Evolutionary conservation across 176 grass and related monocot genomes (phyloP), one percentile per base, ranked within the genome.

Genomic region (Saccharum officinarum): DNA sequence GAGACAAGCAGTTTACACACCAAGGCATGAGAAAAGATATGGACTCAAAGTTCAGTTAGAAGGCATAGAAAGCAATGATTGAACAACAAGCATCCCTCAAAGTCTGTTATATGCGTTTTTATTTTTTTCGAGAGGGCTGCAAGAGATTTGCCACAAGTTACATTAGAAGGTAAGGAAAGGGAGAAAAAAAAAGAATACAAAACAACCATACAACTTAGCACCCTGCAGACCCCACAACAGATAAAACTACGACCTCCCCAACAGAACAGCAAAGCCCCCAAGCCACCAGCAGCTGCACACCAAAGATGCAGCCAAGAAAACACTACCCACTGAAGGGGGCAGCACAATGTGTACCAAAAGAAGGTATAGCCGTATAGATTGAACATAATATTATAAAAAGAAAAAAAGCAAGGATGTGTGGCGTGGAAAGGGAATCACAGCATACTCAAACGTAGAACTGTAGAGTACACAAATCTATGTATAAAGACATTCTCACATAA

Each of bases 401-500:
- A 4, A 17, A 17, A 22, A 85, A 85, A 54, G 4, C 8, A 78
- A 55, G 34, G 73, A 37, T 65, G 73, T 42, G 11, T 71, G 45
- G 18, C 8, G 34, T 45, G 18, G 65, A 42, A 85, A 86, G 13
- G 76, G 10, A 64, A 74, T 37, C 16, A 67, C n/a, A 77, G 63
- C 8, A 85, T 86, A 33, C 11, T 41, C 30, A 65, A 73, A 55
- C 8, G 1, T 55, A 69, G 30, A 84, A 12, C 63, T 49, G 3
- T 55, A 40, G 38, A 78, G 7, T 80, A 85, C 54, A 71, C 6
- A 75, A 34, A 85, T 80, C 30, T 40, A 69, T 69, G 80, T 77
- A 80, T 59, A 76, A 15, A 78, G 73, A 52, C 71, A 47, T 79
- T 70, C 92, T 91, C 84, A 94, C 92, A 82, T 57, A 65, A 89